phyloP scores from a whole-genome alignment of 78 protist genomes.

The Protostelium mycophagum region DNA sequence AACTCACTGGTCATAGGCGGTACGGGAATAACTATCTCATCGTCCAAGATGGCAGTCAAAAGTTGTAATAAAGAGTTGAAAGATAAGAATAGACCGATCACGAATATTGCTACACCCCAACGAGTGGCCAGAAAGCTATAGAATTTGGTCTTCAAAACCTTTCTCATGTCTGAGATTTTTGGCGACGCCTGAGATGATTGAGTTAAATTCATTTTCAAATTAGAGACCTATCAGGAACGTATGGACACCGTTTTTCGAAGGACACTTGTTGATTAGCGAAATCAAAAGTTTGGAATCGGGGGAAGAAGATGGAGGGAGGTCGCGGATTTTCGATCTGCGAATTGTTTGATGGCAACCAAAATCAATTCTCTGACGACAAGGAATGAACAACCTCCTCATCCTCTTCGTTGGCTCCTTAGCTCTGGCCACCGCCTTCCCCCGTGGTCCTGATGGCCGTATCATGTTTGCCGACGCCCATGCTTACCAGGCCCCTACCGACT shows the following conservation, averaged over 20 bases:
- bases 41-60: neutral
- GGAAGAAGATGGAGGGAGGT: too few relatives aligned
- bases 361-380: too few relatives aligned
- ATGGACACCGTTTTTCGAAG: too few relatives aligned
- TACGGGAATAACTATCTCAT: neutral
- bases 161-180: too few relatives aligned
- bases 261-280: too few relatives aligned
- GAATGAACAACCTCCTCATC: neutral
- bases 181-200: too few relatives aligned
- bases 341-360: too few relatives aligned
- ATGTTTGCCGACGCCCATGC: neutral
- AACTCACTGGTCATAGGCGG: neutral
- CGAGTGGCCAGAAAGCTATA: constrained; percentile 42
- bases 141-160: constrained; percentile 27
- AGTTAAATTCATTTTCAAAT: too few relatives aligned
- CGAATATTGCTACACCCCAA: constrained; percentile 43
- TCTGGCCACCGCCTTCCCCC: neutral
- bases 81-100: constrained; percentile 36
- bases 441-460: neutral
- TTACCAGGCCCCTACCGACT: neutral
- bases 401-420: neutral
- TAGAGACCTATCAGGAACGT: too few relatives aligned
- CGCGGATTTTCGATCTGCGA: too few relatives aligned
- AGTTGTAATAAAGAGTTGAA: constrained; percentile 46
- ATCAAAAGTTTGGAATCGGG: too few relatives aligned